These are phyloP conservation scores for Physcia stellaris DNA, from an alignment of 495 filamentous ascomycete genomes.

Conservation along the genomic window DNA sequence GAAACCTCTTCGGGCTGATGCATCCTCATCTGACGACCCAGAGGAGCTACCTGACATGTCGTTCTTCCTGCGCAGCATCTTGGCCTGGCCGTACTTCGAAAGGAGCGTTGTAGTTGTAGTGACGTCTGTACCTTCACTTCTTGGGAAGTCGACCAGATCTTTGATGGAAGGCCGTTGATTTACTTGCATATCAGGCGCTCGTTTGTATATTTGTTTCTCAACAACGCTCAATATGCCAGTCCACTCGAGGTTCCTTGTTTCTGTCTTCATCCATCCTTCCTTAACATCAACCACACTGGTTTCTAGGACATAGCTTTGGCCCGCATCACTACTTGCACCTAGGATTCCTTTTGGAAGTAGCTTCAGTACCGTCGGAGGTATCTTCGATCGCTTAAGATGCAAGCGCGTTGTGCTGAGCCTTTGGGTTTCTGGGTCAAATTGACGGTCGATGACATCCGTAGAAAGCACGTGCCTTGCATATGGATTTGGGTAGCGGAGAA, in stretches of 20 bases:
- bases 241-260: constrained; percentile 77
- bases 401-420: constrained; percentile 78
- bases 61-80: constrained; percentile 38
- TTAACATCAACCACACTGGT: constrained; percentile 77
- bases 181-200: constrained; percentile 13
- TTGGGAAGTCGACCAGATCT: constrained; percentile 23
- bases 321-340: constrained; percentile 45
- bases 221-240: constrained; percentile 86
- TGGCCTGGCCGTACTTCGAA: constrained; percentile 64
- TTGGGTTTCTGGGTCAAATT: constrained; percentile 65
- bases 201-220: constrained; percentile 69
- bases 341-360: constrained; percentile 67
- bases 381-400: constrained; percentile 84
- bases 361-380: constrained; percentile 72
- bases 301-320: constrained; percentile 80
- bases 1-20: constrained; percentile 44
- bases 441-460: constrained; percentile 84
- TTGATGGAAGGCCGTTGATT: constrained; percentile 15
- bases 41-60: constrained; percentile 16
- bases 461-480: constrained; percentile 91
- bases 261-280: constrained; percentile 78
- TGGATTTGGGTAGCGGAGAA: constrained; percentile 96
- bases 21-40: constrained; percentile 29
- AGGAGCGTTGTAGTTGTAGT: constrained; percentile 73
- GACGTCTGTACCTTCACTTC: constrained; percentile 60